phyloP scores from a whole-genome alignment of 2,329 filamentous ascomycete species.

The Aspergillus eucalypticola region DNA sequence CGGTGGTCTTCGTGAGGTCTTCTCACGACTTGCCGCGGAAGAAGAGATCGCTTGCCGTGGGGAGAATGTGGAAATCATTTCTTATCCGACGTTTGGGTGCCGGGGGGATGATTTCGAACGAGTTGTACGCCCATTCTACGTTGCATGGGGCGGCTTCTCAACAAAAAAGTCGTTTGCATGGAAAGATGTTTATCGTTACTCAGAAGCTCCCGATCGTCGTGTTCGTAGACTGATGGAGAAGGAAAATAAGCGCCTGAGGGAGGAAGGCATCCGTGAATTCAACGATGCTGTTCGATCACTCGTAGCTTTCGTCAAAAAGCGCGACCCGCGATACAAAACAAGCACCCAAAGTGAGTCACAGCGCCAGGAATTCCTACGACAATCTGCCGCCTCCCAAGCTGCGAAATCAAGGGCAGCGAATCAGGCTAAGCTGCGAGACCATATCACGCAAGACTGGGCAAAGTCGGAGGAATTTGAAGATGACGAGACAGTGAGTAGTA shows the following conservation, averaged over 20 bases:
- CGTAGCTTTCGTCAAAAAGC: slow-evolving; percentile 84
- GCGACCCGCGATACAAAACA: slow-evolving; percentile 80
- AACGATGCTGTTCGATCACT: slow-evolving; percentile 88
- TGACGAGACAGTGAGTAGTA: slow-evolving; percentile 47
- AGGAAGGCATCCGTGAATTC: slow-evolving; percentile 82
- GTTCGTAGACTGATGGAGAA: slow-evolving; percentile 88
- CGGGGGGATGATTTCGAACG: slow-evolving; percentile 74
- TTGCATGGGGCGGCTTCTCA: slow-evolving; percentile 74
- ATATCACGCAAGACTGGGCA: slow-evolving; percentile 73
- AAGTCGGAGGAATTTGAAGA: slow-evolving; percentile 58
- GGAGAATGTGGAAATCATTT: slow-evolving; percentile 59
- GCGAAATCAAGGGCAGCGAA: slow-evolving; percentile 79
- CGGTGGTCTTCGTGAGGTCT: slow-evolving; percentile 72
- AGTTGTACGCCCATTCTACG: slow-evolving; percentile 78
- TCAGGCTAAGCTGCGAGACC: slow-evolving; percentile 67
- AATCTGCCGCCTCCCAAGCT: slow-evolving; percentile 80
- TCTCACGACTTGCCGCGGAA: slow-evolving; percentile 76
- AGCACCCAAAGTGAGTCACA: slow-evolving; percentile 78
- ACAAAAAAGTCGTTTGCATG: slow-evolving; percentile 86
- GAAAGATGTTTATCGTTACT: slow-evolving; percentile 80
- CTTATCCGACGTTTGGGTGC: slow-evolving; percentile 82
- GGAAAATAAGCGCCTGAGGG: slow-evolving; percentile 82
- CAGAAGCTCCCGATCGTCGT: slow-evolving; percentile 83
- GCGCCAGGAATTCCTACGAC: slow-evolving; percentile 73
- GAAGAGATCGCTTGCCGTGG: slow-evolving; percentile 74